phyloP scores from a whole-genome alignment of 2,329 filamentous ascomycete genomes.

The Achaetomium macrosporum region DNA sequence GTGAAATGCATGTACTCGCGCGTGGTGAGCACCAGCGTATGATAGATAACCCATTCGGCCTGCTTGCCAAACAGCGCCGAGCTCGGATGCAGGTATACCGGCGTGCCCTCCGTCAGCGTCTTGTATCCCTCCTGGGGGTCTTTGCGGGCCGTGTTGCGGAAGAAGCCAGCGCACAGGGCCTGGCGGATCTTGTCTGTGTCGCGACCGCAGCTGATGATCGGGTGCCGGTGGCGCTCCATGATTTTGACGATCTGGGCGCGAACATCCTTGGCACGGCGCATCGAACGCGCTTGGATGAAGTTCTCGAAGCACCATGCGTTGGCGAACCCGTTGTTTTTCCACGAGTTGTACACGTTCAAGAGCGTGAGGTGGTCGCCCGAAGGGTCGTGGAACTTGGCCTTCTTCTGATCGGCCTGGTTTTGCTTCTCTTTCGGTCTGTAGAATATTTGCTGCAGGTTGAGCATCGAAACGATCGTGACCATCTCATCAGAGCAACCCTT shows the following conservation, averaged over 20 bases:
- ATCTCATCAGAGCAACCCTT: constrained; percentile 89
- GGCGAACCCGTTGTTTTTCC: constrained; percentile 78
- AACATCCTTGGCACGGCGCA: constrained; percentile 86
- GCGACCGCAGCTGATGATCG: constrained; percentile 75
- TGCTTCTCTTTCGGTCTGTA: constrained; percentile 98
- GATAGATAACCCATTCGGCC: constrained; percentile 93
- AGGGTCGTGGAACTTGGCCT: constrained; percentile 93
- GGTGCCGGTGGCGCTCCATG: constrained; percentile 85
- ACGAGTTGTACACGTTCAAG: constrained; percentile 95
- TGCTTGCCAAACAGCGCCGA: constrained; percentile 93
- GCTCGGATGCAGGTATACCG: constrained; percentile 88
- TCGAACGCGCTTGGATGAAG: constrained; percentile 87
- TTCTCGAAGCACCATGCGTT: constrained; percentile 96
- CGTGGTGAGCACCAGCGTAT: constrained; percentile 83
- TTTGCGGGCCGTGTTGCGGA: constrained; percentile 90
- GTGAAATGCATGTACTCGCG: constrained; percentile 98
- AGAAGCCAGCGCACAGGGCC: constrained; percentile 88
- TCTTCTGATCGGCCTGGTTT: constrained; percentile 92
- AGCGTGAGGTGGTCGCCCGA: constrained; percentile 91
- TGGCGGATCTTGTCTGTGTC: constrained; percentile 83
- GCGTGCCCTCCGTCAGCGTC: constrained; percentile 90
- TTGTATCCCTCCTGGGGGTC: constrained; percentile 97
- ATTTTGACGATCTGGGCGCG: constrained; percentile 88
- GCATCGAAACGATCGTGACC: constrained; percentile 90
- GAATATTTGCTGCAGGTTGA: constrained; percentile 80